Evolutionary conservation across 257 asterid genomes (phyloP), one percentile per base, ranked within the genome.

Genomic region (Buddleja alternifolia): DNA sequence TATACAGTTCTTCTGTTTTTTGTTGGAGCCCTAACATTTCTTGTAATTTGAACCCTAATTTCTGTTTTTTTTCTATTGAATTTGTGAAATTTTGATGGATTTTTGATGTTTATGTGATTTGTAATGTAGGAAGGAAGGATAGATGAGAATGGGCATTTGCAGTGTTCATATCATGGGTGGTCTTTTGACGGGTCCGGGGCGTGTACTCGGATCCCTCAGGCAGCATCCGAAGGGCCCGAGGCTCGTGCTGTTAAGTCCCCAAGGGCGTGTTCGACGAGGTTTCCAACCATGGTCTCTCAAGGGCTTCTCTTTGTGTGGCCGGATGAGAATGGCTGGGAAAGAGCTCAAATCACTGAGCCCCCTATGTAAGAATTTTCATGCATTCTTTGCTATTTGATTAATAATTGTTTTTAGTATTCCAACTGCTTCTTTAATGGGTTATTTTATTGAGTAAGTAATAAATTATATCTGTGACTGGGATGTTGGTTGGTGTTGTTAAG

Each of bases 241-340:
- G 87, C 95, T 21, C 89, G 90, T 32, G 96, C 98, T 0, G 50
- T 86, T 55, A 80, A 82, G 63, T 91, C 99, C 37, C 96, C 96
- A 1, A 83, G 88, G 75, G 99, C 99, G 0, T 85, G 96, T 74
- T 95, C 92, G 1, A 94, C 96, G 8, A 87, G 82, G 82, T 86
- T 91, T 72, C 98, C 98, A 0, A 87, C 95, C n/a, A 82, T 83
- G 92, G 95, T 87, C 69, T 94, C 97, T 73, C 97, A 94, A 66
- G 99, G 97, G 20, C 90, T 91, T 72, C 97, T 91, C 81, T 94
- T 91, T 79, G 97, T 91, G 60, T 94, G 99, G 99, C 97, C 99
- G 41, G 96, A 86, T 80, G 97, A 89, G 75, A 89, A 91, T 73
- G 97, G 96, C 5, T 91, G 88, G 90, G 97, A 94, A 77, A 83